Evolutionary conservation across 129 eudicot genomes (phyloP).

Genomic region (carrot (Daucus carota)): DNA sequence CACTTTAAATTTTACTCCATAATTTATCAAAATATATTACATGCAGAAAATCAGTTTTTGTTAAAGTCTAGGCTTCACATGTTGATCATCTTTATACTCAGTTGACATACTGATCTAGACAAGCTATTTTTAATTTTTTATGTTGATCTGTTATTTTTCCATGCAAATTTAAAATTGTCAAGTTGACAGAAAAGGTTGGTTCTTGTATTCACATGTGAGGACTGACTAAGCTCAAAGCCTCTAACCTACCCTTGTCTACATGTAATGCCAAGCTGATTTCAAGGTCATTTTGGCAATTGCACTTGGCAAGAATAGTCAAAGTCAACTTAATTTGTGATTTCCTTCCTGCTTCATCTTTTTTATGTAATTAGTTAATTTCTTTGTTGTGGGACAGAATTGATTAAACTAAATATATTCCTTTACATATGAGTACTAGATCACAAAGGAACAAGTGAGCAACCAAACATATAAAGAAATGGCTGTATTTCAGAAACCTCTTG

Average conservation of each 20-base stretch:
- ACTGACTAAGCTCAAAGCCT: too few relatives aligned
- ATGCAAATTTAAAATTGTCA: background rate
- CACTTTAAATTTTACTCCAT: too few relatives aligned
- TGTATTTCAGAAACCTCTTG: slow-evolving; percentile 8
- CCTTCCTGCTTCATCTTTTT: background rate
- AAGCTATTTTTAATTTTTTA: too few relatives aligned
- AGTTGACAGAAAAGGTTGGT: background rate
- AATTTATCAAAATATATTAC: too few relatives aligned
- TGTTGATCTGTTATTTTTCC: background rate
- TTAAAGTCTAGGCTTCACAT: background rate
- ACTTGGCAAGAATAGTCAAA: background rate
- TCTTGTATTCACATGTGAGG: background rate
- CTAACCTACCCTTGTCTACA: background rate
- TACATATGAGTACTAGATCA: background rate
- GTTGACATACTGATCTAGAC: background rate
- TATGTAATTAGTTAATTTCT: background rate
- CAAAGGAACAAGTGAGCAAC: background rate
- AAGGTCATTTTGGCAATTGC: background rate
- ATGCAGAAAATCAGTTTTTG: background rate
- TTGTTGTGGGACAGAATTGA: background rate
- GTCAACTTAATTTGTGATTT: background rate
- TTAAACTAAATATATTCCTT: background rate
- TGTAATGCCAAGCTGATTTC: background rate
- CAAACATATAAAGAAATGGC: background rate
- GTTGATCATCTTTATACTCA: background rate